These are phyloP conservation scores for Leccinum ochraceum DNA, from an alignment of 768 basidiomycete genomes.

Conservation along the genomic window DNA sequence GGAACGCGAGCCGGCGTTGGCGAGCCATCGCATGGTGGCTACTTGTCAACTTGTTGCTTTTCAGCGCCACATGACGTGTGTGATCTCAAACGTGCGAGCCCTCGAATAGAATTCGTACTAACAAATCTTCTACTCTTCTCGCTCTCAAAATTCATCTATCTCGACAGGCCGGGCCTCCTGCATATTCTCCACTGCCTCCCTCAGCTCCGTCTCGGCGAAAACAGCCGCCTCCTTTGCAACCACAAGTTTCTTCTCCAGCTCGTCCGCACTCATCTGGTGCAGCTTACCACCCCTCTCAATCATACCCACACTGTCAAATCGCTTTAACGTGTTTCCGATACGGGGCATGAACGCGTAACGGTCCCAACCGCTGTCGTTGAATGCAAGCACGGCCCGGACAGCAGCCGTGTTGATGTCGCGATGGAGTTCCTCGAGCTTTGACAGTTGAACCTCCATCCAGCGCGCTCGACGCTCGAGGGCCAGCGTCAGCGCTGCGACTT, in stretches of 20 bases:
- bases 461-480: conserved; percentile 87
- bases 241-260: conserved; percentile 71
- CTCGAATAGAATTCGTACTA: not conserved
- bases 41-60: not conserved
- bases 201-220: conserved; percentile 73
- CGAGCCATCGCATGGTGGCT: conserved; percentile 25
- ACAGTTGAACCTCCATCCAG: conserved; percentile 92
- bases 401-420: conserved; percentile 90
- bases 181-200: conserved; percentile 72
- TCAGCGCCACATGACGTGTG: not conserved
- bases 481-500: conserved; percentile 79
- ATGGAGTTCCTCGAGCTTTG: conserved; percentile 85
- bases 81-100: conserved; percentile 1
- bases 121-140: not conserved
- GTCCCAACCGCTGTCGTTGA: conserved; percentile 89
- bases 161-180: conserved; percentile 53
- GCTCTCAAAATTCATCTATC: conserved; percentile 35
- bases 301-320: conserved; percentile 68
- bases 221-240: conserved; percentile 71
- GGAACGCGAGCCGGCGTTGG: conserved; percentile 5
- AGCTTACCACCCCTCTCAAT: conserved; percentile 44
- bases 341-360: conserved; percentile 65
- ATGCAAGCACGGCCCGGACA: conserved; percentile 75
- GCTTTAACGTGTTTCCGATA: conserved; percentile 62
- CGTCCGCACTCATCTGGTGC: conserved; percentile 62